Conservation (phyloP, 805 yeast genomes). For the Scheffersomyces amazonensis region DNA sequence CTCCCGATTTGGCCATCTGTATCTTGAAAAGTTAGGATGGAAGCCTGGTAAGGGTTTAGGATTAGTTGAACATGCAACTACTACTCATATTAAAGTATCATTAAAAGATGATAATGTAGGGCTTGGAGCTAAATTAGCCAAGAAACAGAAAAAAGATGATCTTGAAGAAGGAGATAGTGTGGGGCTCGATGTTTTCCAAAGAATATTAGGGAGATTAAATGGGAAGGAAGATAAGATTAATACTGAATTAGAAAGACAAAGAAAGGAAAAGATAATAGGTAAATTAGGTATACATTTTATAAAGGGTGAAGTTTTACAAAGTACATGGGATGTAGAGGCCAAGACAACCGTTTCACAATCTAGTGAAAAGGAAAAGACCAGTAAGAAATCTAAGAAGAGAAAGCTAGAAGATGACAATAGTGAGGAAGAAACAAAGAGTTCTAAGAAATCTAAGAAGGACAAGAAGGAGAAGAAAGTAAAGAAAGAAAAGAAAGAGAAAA, state of each 20-base stretch:
- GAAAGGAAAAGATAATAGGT: slow-evolving; percentile 72
- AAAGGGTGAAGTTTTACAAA: slow-evolving; percentile 75
- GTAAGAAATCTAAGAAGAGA: slow-evolving; percentile 13
- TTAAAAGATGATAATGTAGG: slow-evolving; percentile 84
- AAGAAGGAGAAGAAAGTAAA: slow-evolving; percentile 22
- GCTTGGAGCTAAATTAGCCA: slow-evolving; percentile 77
- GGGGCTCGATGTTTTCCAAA: slow-evolving; percentile 90
- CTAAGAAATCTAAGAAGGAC: slow-evolving; percentile 16
- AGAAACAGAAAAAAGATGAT: slow-evolving; percentile 58
- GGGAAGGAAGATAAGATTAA: slow-evolving; percentile 73
- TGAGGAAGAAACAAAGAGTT: slow-evolving; percentile 20
- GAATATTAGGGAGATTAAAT: slow-evolving; percentile 82
- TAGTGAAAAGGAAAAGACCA: slow-evolving; percentile 14
- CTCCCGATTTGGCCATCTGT: slow-evolving; percentile 82
- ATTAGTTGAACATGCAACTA: slow-evolving; percentile 57
- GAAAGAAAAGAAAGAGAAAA: slow-evolving; percentile 17
- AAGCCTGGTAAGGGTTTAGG: slow-evolving; percentile 90
- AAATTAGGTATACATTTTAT: slow-evolving; percentile 88
- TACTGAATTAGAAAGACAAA: slow-evolving; percentile 64
- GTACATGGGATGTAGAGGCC: slow-evolving; percentile 76
- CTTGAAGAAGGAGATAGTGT: slow-evolving; percentile 81
- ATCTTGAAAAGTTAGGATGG: slow-evolving; percentile 86
- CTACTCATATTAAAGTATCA: slow-evolving; percentile 78
- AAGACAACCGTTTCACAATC: slow-evolving; percentile 14
- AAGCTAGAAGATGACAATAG: slow-evolving; percentile 19